A percentile compares a stretch with the other conserved stretches of the same genome.
These are phyloP conservation scores for Nothophytophthora sp. DNA, from an alignment of 352 stramenopile species.

Conservation along the genomic window DNA sequence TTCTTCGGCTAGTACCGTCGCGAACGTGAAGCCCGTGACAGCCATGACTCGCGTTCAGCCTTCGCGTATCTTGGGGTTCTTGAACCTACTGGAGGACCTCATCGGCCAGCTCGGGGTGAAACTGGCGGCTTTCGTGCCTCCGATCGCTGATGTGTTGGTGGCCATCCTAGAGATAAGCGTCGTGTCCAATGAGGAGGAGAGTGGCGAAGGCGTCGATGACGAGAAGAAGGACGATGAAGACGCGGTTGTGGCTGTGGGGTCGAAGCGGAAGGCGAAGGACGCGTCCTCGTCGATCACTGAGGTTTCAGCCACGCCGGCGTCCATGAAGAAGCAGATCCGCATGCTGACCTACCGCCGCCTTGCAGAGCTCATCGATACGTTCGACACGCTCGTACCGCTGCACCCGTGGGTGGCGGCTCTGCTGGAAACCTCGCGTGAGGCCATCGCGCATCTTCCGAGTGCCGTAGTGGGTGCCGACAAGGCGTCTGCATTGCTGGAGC, in stretches of 20 bases:
- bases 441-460: constrained; percentile 69
- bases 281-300: constrained; percentile 4
- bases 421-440: constrained; percentile 47
- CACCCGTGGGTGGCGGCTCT: constrained; percentile 59
- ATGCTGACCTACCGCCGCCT: constrained; percentile 77
- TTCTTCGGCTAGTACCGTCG: constrained; percentile 9
- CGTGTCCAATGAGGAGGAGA: constrained; percentile 20
- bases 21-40: constrained; percentile 23
- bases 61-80: constrained; percentile 86
- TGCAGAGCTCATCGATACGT: constrained; percentile 75
- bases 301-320: constrained; percentile 24
- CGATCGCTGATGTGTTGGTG: constrained; percentile 75
- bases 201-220: constrained; percentile 13
- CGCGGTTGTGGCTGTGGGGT: constrained; percentile 9
- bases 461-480: constrained; percentile 76
- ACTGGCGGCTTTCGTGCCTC: constrained; percentile 76
- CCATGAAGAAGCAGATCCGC: constrained; percentile 83
- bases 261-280: constrained; percentile 23
- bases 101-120: constrained; percentile 87
- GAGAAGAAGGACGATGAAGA: constrained; percentile 20
- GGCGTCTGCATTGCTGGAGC: constrained; percentile 74
- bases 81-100: constrained; percentile 90
- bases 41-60: constrained; percentile 59
- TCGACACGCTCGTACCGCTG: constrained; percentile 69
- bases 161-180: constrained; percentile 68